These are phyloP conservation scores for Blastomyces percursus DNA, from an alignment of 2,329 filamentous ascomycete species.

Conservation along the genomic window DNA sequence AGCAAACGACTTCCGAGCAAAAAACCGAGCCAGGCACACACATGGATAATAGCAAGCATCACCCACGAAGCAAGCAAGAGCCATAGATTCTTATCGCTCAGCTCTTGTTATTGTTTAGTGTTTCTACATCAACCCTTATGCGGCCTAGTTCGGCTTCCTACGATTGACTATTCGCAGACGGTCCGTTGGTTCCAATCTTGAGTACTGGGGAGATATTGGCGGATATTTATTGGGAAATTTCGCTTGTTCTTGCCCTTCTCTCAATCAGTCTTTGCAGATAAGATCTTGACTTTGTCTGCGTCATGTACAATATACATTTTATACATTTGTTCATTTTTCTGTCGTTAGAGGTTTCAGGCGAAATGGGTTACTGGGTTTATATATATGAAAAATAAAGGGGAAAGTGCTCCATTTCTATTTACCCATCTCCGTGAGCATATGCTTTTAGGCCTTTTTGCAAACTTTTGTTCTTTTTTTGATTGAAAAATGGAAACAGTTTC, in stretches of 20 bases:
- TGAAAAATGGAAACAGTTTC: not conserved
- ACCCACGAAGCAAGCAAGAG: not conserved
- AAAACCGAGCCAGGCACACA: not conserved
- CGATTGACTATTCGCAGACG: not conserved
- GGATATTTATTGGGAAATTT: not conserved
- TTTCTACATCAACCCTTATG: not conserved
- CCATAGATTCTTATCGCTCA: not conserved
- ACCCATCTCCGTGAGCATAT: not conserved
- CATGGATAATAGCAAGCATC: not conserved
- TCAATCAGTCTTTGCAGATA: not conserved
- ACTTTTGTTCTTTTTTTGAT: not conserved
- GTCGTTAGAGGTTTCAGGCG: conserved; percentile 3
- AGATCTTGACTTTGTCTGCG: not conserved
- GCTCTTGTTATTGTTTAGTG: not conserved
- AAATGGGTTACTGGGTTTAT: conserved; percentile 3
- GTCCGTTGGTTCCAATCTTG: not conserved
- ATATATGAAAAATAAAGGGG: not conserved
- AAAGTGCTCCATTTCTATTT: not conserved
- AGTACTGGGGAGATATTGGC: not conserved
- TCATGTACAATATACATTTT: not conserved
- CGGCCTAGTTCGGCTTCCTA: not conserved
- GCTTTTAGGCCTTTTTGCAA: not conserved
- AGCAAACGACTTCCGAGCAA: not conserved
- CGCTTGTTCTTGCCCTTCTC: not conserved
- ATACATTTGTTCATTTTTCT: not conserved